phyloP scores from a whole-genome alignment of 345 rosid genomes.

The Euphorbia lathyris region DNA sequence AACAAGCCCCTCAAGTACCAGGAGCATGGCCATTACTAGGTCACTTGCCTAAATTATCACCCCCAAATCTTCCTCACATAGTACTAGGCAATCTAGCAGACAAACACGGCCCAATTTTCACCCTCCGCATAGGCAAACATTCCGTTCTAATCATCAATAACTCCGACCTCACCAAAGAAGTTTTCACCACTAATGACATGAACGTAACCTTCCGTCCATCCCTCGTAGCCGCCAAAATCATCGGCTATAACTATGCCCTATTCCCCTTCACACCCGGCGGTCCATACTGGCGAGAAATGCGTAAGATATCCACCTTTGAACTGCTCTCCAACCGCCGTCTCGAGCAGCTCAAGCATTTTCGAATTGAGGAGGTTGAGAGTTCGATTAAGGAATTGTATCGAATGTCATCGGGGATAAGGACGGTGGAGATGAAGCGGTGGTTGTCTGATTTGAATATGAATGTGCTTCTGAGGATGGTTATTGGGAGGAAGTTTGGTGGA shows the following conservation, averaged over 20 bases:
- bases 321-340: constrained; percentile 31
- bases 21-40: constrained; percentile 1
- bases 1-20: background rate
- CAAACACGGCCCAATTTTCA: constrained; percentile 1
- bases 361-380: constrained; percentile 24
- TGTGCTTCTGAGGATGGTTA: constrained; percentile 32
- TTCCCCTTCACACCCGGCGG: constrained; percentile 2
- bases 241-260: constrained; percentile 1
- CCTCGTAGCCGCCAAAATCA: background rate
- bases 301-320: constrained; percentile 30
- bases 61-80: background rate
- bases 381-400: constrained; percentile 19
- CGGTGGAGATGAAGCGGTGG: constrained; percentile 32
- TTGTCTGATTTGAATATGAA: constrained; percentile 32
- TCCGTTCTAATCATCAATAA: background rate
- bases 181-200: background rate
- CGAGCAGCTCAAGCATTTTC: constrained; percentile 24
- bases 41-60: background rate
- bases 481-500: constrained; percentile 31
- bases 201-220: constrained; percentile 1
- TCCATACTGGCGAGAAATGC: constrained; percentile 44
- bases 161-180: background rate
- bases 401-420: background rate
- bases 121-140: background rate
- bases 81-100: background rate